Percentiles rank a stretch among this genome's conserved stretches.
phyloP scores from a whole-genome alignment of 2,329 filamentous ascomycete genomes.

The Cladorrhinum sp. region DNA sequence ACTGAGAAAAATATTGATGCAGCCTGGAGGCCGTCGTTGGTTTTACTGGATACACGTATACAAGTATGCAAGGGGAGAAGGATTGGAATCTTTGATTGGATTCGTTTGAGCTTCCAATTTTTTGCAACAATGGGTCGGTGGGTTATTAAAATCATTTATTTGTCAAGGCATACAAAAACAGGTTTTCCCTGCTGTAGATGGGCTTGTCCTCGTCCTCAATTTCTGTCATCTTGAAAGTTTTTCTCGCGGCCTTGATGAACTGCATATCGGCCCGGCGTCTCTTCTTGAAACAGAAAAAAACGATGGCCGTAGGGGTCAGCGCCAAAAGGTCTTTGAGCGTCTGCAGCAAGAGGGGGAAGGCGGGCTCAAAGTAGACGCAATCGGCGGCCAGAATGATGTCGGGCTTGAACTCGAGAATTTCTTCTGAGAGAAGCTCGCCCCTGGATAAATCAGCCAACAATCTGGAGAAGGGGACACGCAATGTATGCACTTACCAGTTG shows the following conservation, averaged over 20 bases:
- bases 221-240: conserved; percentile 62
- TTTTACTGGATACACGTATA: not conserved
- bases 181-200: conserved; percentile 53
- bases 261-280: conserved; percentile 75
- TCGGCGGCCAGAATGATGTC: conserved; percentile 90
- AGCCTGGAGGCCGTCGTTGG: not conserved
- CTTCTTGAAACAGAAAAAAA: conserved; percentile 94
- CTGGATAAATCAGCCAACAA: conserved; percentile 36
- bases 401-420: conserved; percentile 57
- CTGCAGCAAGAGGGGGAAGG: conserved; percentile 80
- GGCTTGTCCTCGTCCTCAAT: conserved; percentile 59
- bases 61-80: not conserved
- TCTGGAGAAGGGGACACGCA: conserved; percentile 3
- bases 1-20: no score
- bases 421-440: conserved; percentile 57
- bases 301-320: conserved; percentile 61
- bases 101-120: not conserved
- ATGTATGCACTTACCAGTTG: conserved; percentile 64
- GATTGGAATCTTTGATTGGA: not conserved
- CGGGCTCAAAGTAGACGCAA: conserved; percentile 95
- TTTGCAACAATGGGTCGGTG: not conserved
- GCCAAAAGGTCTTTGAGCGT: conserved; percentile 74
- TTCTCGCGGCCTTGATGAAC: conserved; percentile 69
- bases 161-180: conserved; percentile 61
- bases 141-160: conserved; percentile 31